A percentile compares a stretch with the other conserved stretches of the same genome.
phyloP scores from a whole-genome alignment of 2,329 filamentous ascomycete genomes.

The Lecanicillium sp. region DNA sequence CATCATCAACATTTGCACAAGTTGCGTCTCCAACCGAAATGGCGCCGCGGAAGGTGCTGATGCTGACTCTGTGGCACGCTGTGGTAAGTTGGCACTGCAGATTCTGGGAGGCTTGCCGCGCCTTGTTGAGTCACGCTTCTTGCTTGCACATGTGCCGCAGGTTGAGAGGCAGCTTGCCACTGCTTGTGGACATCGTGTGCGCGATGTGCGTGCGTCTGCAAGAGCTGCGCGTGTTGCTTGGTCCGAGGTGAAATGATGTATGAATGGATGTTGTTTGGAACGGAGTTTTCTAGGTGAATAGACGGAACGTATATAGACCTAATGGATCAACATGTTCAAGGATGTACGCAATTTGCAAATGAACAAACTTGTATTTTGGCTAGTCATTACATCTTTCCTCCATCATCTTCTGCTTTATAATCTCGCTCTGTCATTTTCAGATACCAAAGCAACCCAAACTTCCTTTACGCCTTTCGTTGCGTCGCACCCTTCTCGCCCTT shows the following conservation, averaged over 20 bases:
- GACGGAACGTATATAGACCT: too few relatives aligned
- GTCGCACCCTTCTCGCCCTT: slow-evolving; percentile 34
- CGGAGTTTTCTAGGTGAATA: background rate
- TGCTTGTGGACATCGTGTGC: slow-evolving; percentile 44
- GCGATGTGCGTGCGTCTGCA: slow-evolving; percentile 43
- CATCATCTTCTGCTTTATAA: background rate
- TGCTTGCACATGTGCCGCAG: slow-evolving; percentile 34
- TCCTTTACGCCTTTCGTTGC: slow-evolving; percentile 34
- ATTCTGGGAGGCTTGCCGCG: slow-evolving; percentile 39
- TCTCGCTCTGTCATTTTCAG: background rate
- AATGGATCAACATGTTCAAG: too few relatives aligned
- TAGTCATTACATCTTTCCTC: background rate
- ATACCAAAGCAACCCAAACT: too few relatives aligned
- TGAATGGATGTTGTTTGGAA: background rate
- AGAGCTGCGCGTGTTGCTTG: slow-evolving; percentile 40
- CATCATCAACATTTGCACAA: slow-evolving; percentile 36
- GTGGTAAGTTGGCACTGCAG: slow-evolving; percentile 37
- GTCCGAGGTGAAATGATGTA: slow-evolving; percentile 27
- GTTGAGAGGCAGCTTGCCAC: slow-evolving; percentile 38
- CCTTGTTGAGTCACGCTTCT: slow-evolving; percentile 37
- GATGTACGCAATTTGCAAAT: background rate
- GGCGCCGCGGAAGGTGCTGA: slow-evolving; percentile 10
- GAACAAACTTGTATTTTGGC: background rate
- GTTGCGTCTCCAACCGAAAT: slow-evolving; percentile 25
- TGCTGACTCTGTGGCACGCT: slow-evolving; percentile 21